Conservation (phyloP, 495 filamentous ascomycete genomes). For the Podospora comata region DNA sequence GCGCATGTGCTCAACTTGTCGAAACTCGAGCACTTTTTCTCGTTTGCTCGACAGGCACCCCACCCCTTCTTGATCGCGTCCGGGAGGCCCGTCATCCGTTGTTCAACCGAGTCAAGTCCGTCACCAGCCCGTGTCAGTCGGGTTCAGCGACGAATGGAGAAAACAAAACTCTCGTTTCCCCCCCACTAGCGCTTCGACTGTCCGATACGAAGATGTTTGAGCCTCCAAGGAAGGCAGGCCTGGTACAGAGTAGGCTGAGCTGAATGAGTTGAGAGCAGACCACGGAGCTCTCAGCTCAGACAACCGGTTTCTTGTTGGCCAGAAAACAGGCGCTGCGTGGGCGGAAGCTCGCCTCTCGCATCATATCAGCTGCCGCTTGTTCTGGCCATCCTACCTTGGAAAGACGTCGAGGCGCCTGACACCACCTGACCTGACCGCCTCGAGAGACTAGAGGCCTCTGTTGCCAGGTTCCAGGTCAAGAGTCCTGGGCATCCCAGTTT, state of each 20-base stretch:
- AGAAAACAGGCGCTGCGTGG: not conserved
- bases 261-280: not conserved
- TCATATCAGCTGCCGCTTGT: conserved; percentile 8
- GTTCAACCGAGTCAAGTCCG: conserved; percentile 31
- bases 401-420: conserved; percentile 1
- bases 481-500: not conserved
- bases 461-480: not conserved
- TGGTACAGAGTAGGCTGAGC: not conserved
- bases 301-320: conserved; percentile 9
- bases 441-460: not conserved
- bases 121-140: conserved; percentile 22
- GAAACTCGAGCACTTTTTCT: not conserved
- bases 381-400: not conserved
- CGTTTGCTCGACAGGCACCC: conserved; percentile 19
- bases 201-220: not conserved
- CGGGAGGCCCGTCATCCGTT: conserved; percentile 22
- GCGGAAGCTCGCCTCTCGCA: not conserved
- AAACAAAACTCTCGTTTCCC: not conserved
- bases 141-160: not conserved
- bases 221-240: not conserved
- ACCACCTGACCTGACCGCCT: conserved; percentile 11
- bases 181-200: not conserved
- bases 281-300: not conserved
- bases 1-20: conserved; percentile 8
- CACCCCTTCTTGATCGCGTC: conserved; percentile 19